A percentile compares a stretch with the other conserved stretches of the same genome.
phyloP scores from a whole-genome alignment of 2,329 filamentous ascomycete genomes.

The Aureobasidium leucospermi region DNA sequence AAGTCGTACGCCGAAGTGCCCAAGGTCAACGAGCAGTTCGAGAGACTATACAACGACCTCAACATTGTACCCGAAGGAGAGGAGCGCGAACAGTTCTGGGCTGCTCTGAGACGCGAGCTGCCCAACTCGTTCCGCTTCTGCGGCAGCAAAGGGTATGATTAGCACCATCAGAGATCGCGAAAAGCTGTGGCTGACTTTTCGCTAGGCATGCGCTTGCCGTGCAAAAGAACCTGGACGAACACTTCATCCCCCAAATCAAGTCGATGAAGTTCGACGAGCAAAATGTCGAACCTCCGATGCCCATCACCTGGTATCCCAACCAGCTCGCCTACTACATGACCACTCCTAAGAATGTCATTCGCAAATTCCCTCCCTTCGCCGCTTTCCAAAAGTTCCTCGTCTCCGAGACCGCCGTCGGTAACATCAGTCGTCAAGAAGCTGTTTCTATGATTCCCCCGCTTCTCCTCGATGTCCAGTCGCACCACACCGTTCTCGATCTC shows the following conservation, averaged over 20 bases:
- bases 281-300: conserved; percentile 70
- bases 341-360: conserved; percentile 90
- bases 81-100: conserved; percentile 79
- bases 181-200: conserved; percentile 1
- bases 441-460: conserved; percentile 98
- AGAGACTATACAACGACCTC: conserved; percentile 77
- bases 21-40: conserved; percentile 77
- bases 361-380: conserved; percentile 87
- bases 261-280: conserved; percentile 77
- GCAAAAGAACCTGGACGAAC: conserved; percentile 75
- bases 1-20: conserved; percentile 53
- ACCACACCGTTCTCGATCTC: conserved; percentile 90
- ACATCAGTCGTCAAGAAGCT: conserved; percentile 94
- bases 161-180: background rate
- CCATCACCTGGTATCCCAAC: conserved; percentile 89
- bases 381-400: conserved; percentile 97
- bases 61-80: conserved; percentile 63
- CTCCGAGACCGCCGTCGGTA: conserved; percentile 92
- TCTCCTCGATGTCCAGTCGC: conserved; percentile 81
- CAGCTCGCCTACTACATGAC: conserved; percentile 97
- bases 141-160: conserved; percentile 75
- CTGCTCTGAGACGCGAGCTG: conserved; percentile 70
- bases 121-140: conserved; percentile 98
- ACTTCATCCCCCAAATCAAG: conserved; percentile 85
- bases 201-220: conserved; percentile 81